Evolutionary conservation across 208 protist species (phyloP), one percentile per base, ranked within the genome.

Genomic region (Trypanosoma avium): DNA sequence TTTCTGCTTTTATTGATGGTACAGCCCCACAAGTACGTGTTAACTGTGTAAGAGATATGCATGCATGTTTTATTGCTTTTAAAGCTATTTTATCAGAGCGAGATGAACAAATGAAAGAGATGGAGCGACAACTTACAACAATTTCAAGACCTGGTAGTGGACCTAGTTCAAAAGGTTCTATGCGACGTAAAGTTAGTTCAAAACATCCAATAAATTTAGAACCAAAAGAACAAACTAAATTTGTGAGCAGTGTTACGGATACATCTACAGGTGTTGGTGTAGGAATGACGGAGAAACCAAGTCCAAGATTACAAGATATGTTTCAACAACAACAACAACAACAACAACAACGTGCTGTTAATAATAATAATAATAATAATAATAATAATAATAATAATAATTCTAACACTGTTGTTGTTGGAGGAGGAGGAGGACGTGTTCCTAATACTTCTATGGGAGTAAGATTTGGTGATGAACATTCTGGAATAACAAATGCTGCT

Each of bases 41-140:
- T 21, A 50, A 45, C 13, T 84, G 75, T 48, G 58, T 97, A 52
- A 64, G 85, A n/a, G 90, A 97, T 30, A 86, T 97, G 79, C 64
- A 88, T 52, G 86, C 91, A 29, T 84, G 84, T 67, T 96, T 96
- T 48, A 49, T 61, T 19, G 61, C 81, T n/a, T 84, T 97, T 61
- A 85, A 81, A 8, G 64, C 70, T 13, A 26, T 79, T 15, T 30
- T 89, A 3, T 61, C 61, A 52, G 59, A 86, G 46, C 52, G 61
- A 13, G 82, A 84, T 26, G 61, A 48, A 10, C 64, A 61, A 19
- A 4, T 84, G 33, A 42, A 54, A 7, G 75, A 80, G 17, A 19
- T 77, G 55, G 59, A 73, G 53, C 47, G 32, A 10, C 73, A 77
- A 22, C 36, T 81, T 22, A 30, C 68, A 1, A 42, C 32, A 42